Evolutionary conservation across 306 rosid genomes (phyloP).

Genomic region (Medicago arabica): DNA sequence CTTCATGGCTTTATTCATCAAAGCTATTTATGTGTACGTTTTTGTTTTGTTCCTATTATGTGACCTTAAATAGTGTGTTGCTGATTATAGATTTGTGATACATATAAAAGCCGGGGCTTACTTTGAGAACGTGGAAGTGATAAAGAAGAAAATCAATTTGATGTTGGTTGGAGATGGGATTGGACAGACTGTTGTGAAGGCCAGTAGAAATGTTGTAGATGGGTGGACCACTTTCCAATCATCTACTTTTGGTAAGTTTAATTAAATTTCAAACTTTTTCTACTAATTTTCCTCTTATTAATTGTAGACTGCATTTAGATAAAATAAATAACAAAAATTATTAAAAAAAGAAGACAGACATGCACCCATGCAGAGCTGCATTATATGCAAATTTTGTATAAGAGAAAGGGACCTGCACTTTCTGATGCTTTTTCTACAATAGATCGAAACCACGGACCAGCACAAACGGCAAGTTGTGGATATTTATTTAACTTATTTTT

Average conservation of each 20-base stretch:
- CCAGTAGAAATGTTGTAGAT: constrained; percentile 69
- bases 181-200: constrained; percentile 81
- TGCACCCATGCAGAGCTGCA: not conserved
- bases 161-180: constrained; percentile 90
- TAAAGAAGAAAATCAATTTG: constrained; percentile 65
- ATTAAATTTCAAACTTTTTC: not conserved
- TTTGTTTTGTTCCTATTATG: not conserved
- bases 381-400: not conserved
- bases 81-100: constrained; percentile 68
- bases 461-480: not conserved
- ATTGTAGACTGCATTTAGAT: not conserved
- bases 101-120: constrained; percentile 78
- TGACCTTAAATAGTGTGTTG: not conserved
- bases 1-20: too few species aligned
- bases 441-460: not conserved
- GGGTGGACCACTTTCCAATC: constrained; percentile 95
- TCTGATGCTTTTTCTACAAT: not conserved
- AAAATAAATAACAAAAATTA: not conserved
- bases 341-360: not conserved
- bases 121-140: constrained; percentile 88
- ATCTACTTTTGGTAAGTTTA: constrained; percentile 80
- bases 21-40: not conserved
- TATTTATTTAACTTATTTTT: too few species aligned
- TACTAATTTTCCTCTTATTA: not conserved
- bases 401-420: not conserved